Percentiles rank a stretch among this genome's conserved stretches.
Conservation (phyloP, 352 stramenopile species). For the Globisporangium splendens region DNA sequence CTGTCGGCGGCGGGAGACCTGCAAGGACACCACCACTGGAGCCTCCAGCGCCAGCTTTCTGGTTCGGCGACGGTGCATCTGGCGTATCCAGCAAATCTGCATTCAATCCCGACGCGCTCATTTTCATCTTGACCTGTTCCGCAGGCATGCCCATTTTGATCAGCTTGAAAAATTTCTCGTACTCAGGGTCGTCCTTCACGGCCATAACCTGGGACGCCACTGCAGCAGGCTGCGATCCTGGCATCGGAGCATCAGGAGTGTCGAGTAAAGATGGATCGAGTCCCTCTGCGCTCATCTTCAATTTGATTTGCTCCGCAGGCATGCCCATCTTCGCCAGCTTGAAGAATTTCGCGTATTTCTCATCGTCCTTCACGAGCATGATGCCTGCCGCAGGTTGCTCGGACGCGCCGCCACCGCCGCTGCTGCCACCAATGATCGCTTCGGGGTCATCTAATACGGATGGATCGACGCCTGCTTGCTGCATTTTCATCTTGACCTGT, state of each 20-base stretch:
- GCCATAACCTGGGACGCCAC: slow-evolving; percentile 37
- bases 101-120: slow-evolving; percentile 76
- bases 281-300: slow-evolving; percentile 93
- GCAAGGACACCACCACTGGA: slow-evolving; percentile 34
- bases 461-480: slow-evolving; percentile 63
- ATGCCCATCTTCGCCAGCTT: slow-evolving; percentile 96
- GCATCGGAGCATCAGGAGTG: slow-evolving; percentile 78
- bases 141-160: slow-evolving; percentile 85
- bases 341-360: slow-evolving; percentile 94
- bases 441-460: slow-evolving; percentile 68
- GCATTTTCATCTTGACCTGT: slow-evolving; percentile 87
- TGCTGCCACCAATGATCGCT: slow-evolving; percentile 48
- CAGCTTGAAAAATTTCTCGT: slow-evolving; percentile 96
- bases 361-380: slow-evolving; percentile 63
- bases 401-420: not conserved
- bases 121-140: slow-evolving; percentile 93
- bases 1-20: slow-evolving; percentile 53
- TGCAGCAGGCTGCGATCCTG: slow-evolving; percentile 23
- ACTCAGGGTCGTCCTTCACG: slow-evolving; percentile 91
- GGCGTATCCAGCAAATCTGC: slow-evolving; percentile 61
- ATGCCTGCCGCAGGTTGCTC: slow-evolving; percentile 12
- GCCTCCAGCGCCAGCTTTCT: slow-evolving; percentile 25
- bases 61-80: slow-evolving; percentile 68
- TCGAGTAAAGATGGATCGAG: slow-evolving; percentile 91
- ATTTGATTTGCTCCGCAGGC: slow-evolving; percentile 90